A percentile compares a stretch with the other conserved stretches of the same genome.
Evolutionary conservation across 768 basidiomycete genomes (phyloP).

Genomic region (Suillus subalutaceus): DNA sequence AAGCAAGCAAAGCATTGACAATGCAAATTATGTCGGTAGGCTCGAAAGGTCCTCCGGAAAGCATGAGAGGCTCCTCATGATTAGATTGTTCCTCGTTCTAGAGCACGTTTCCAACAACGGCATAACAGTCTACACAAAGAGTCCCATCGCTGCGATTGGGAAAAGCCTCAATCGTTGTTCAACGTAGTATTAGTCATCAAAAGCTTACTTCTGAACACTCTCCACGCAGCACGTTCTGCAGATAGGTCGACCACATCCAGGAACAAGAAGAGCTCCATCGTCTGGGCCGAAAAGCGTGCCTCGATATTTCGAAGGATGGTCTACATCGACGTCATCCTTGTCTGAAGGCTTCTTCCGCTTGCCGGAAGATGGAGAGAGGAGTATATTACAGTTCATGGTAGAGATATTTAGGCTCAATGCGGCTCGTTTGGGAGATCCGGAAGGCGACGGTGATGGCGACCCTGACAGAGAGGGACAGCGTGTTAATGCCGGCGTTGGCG

Average conservation of each 20-base stretch:
- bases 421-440: conserved; percentile 29
- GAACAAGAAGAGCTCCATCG: conserved; percentile 19
- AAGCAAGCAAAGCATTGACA: conserved; percentile 5
- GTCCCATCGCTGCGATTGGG: conserved; percentile 29
- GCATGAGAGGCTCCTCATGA: background rate
- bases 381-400: conserved; percentile 25
- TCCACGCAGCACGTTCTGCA: conserved; percentile 40
- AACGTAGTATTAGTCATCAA: background rate
- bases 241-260: conserved; percentile 39
- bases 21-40: background rate
- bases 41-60: background rate
- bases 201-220: conserved; percentile 37
- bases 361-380: conserved; percentile 9
- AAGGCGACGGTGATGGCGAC: conserved; percentile 15
- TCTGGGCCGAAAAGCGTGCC: conserved; percentile 10
- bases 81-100: background rate
- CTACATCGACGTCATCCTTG: conserved; percentile 22
- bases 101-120: conserved; percentile 17
- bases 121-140: conserved; percentile 34
- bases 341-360: conserved; percentile 35
- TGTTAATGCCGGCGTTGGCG: conserved; percentile 41
- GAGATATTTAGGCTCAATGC: conserved; percentile 27
- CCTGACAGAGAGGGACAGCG: conserved; percentile 33
- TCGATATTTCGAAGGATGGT: conserved; percentile 13
- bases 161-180: background rate